Base-by-base conservation (phyloP, 2,329 filamentous ascomycete genomes). In the Lasiodiplodia sp. region DNA sequence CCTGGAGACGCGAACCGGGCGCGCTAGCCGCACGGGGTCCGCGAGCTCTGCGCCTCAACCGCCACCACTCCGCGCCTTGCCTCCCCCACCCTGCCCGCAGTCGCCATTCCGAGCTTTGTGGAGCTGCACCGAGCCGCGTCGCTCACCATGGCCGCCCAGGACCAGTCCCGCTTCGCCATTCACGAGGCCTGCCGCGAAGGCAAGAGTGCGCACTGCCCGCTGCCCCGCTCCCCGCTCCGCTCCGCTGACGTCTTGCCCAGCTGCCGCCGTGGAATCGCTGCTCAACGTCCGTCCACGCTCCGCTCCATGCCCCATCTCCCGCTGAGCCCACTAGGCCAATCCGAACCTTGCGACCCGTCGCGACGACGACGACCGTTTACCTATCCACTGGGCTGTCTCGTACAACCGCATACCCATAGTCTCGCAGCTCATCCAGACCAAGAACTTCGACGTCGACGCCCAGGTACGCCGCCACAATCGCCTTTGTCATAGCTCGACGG, bases 311-410 rank as follows among this genome's bases (percentile, higher is more conserved):
- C 67, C 2, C 4, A 23, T 10, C 14, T 7, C 49, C 58, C 51
- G 66, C 66, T 60, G 38, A 68, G 47, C 14, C 11, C 28, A 7
- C 52, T 56, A 95, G 91, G 89, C 90, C 72, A 94, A 97, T 76
- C 90, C 92, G 2, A 94, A 92, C 75, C 87, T 96, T 49, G 90
- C 92, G 31, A 85, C 83, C 69, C 88, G 90, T 75, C 84, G 83
- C 75, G 96, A 99, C 75, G 91, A 92, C 60, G 96, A 99, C 79
- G 93, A 93, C 18, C 92, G 96, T 55, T 87, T 97, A 47, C 91
- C 96, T 2, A 89, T 98, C 68, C 96, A 99, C 84, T 99, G 96
- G 96, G 95, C 96, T 0, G 88, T 90, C 2, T 96, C 94, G 25
- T 91, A 92, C 79, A 96, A 96, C 78, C 90, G 89, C 72, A 81